Percentiles rank a stretch among this genome's conserved stretches.
Conservation (phyloP, 1,284 basidiomycete genomes). For the Ceratobasidium sp. region DNA sequence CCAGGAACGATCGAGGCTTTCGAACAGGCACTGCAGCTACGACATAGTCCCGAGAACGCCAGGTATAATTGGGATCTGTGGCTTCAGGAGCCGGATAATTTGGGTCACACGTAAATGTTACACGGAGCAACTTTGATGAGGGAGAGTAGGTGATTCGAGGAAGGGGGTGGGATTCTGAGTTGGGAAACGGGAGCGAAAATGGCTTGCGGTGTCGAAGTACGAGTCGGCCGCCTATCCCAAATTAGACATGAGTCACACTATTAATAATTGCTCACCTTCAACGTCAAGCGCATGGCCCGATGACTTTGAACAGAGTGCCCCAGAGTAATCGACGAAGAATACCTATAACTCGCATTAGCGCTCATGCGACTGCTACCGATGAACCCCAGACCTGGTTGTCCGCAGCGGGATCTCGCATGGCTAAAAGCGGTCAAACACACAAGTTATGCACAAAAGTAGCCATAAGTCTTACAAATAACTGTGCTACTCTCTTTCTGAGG, state of each 20-base stretch:
- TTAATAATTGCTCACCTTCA: slow-evolving; percentile 58
- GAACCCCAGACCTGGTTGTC: slow-evolving; percentile 68
- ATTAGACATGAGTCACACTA: slow-evolving; percentile 8
- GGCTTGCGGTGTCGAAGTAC: slow-evolving; percentile 78
- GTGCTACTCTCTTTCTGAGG: slow-evolving; percentile 73
- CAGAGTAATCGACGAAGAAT: slow-evolving; percentile 78
- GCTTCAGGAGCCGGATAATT: slow-evolving; percentile 55
- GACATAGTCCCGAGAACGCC: slow-evolving; percentile 67
- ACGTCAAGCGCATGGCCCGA: slow-evolving; percentile 83
- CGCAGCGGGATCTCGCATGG: slow-evolving; percentile 66
- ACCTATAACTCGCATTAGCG: slow-evolving; percentile 56
- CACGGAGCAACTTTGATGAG: slow-evolving; percentile 63
- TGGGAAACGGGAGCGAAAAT: slow-evolving; percentile 74
- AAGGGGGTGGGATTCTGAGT: slow-evolving; percentile 73
- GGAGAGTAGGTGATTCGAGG: slow-evolving; percentile 69
- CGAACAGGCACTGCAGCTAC: slow-evolving; percentile 68
- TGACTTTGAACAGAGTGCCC: slow-evolving; percentile 73
- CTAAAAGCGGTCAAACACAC: slow-evolving; percentile 51
- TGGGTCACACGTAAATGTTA: slow-evolving; percentile 68
- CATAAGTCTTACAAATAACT: slow-evolving; percentile 64
- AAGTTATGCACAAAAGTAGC: slow-evolving; percentile 16
- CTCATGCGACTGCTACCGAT: not conserved
- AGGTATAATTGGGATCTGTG: slow-evolving; percentile 52
- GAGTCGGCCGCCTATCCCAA: slow-evolving; percentile 61
- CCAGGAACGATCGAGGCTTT: slow-evolving; percentile 69